Base-by-base conservation (phyloP, 2,329 filamentous ascomycete species). In the Exophiala aquamarina region DNA sequence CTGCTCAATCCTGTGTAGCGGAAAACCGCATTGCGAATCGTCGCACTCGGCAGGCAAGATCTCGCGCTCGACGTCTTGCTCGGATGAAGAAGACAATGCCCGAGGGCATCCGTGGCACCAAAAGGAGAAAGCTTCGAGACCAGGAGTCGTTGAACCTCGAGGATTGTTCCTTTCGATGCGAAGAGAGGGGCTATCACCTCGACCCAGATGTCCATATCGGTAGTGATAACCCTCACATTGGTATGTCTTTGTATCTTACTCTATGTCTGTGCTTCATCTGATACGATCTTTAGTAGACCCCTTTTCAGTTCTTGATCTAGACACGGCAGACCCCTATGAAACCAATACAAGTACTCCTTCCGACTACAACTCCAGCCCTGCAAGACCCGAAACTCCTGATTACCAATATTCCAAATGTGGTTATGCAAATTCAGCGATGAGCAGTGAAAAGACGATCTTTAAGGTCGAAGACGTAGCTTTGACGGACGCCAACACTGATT, bases 201-300 rank as follows among this genome's bases (percentile, higher is more conserved):
- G 50, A 56, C 39, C 39, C 50, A 20, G 50, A 56, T 28, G 33
- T 56, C 18, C 33, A 33, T 17, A 36, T 51, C 19, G 44, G 44
- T 9, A 26, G 21, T 20, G 37, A 18, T 11, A 35, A 28, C 15
- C 9, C 23, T 39, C 17, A n/a, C 13, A 41, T 6, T 26, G 23
- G 23, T 26, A 43, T 32, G 44, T 31, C n/a, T 46, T 17, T 19
- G 19, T 23, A 33, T 8, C 10, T 32, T 10, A 28, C 17, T 23
- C 35, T 10, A 15, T 17, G 3, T 37, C 18, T 19, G 38, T 33
- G 32, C n/a, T 40, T 15, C 10, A 17, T 4, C 32, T 35, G 5
- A 34, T 9, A 13, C 23, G 15, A n/a, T 15, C 14, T n/a, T 37
- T 15, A 52, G 47, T 13, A 11, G 47, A 44, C 38, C 42, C 5